Evolutionary conservation across 75 land plant species (phyloP), one percentile per base, ranked within the genome.

Genomic region (Ceratopteris richardii): DNA sequence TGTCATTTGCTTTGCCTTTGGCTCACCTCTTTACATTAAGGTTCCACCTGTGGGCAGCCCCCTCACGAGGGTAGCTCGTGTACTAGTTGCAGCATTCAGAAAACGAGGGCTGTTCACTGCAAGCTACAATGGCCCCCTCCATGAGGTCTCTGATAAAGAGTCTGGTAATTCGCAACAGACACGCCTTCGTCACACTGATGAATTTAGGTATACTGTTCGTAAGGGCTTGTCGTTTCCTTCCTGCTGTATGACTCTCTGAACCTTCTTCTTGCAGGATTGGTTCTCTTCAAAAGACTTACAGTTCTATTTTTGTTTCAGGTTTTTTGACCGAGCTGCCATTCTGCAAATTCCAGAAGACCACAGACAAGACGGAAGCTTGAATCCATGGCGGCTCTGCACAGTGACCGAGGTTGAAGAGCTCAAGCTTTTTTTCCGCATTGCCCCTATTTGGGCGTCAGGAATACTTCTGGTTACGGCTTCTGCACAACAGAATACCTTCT

Each of bases 381-480:
- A 36, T 1, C 56, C 72, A 20, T 85, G 80, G 85, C 58, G 14
- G 26, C 74, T 75, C 1, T 76, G 82, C 64, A 33, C 85, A 6
- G 80, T 79, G 61, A 74, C 82, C 24, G 85, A 79, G 61, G 85
- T 88, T 19, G 88, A 88, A 42, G 77, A 84, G 40, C 65, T 80
- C 37, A 88, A 88, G 63, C 70, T 78, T 42, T 68, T 84, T 61
- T 10, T 84, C 11, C 47, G 58, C 23, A 76, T 88, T 74, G 0
- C 75, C 0, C 82, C 84, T 7, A 71, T 88, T 24, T 69, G 77
- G 58, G 29, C 69, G 9, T 53, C 57, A 9, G 56, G 69, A 16
- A 68, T 88, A 61, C 58, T 81, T 14, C 84, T 81, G n/a, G 75
- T 78, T 47, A 60, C 74, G 33, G 67, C 76, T 36, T 7, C 71